Evolutionary conservation across 495 filamentous ascomycete species (phyloP), one percentile per base, ranked within the genome.

Genomic region (Xanthoparmelia taractica): DNA sequence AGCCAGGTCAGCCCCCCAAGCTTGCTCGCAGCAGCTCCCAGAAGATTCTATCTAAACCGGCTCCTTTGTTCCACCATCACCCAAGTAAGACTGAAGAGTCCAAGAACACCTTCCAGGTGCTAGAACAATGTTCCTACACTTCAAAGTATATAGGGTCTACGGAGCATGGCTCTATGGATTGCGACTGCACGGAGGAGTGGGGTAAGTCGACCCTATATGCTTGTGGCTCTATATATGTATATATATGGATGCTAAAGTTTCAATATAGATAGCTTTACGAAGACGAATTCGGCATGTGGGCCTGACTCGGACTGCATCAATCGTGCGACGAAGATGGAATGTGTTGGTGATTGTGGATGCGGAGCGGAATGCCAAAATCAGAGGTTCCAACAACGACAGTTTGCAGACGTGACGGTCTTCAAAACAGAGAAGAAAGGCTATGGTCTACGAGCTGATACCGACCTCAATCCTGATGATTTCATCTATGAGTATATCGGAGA

Each of bases 221-320:
- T 58, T 20, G 36, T 52, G 4, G 8, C 0, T 48, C 34, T n/a
- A 15, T 47, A 58, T 63, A 15, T 11, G 43, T 27, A 41, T 12
- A n/a, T 5, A 58, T 57, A 62, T n/a, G n/a, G n/a, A n/a, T n/a
- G n/a, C 61, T 63, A 67, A 71, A 60, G 63, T 52, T 67, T 71
- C 41, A 31, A 60, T 54, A 17, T 71, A 97, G 93, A 87, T 70
- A 72, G 74, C 23, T 79, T 77, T 64, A 79, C 73, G 66, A 78
- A 74, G 29, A 72, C 69, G 56, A 99, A 99, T 76, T 75, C 85
- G 71, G 92, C 94, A 57, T 99, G 94, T 74, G 94, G 90, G 45
- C 91, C 95, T 66, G 91, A 97, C 75, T 97, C 94, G 23, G 94
- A 97, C 74, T 99, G 94, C 74, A 99, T 99, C 77, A 99, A 99